phyloP scores from a whole-genome alignment of 2,329 filamentous ascomycete genomes.

The Cladosporium sp. region DNA sequence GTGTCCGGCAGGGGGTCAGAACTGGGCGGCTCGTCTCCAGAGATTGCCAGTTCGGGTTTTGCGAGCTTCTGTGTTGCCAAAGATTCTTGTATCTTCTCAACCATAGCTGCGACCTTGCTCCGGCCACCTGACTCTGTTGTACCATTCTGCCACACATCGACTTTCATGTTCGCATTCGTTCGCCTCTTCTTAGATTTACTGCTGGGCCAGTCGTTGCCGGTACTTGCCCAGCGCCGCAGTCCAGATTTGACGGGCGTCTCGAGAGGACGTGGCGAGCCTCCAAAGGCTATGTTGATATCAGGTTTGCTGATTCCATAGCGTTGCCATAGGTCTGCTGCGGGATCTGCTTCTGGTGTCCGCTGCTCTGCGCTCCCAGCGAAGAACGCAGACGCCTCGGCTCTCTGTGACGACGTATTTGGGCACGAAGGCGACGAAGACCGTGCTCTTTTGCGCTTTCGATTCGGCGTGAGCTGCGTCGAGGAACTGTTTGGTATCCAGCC shows the following conservation, averaged over 20 bases:
- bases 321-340: constrained; percentile 49
- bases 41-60: constrained; percentile 15
- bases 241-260: constrained; percentile 48
- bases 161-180: constrained; percentile 35
- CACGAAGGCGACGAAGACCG: constrained; percentile 47
- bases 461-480: constrained; percentile 42
- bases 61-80: constrained; percentile 38
- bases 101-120: constrained; percentile 38
- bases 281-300: constrained; percentile 47
- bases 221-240: constrained; percentile 52
- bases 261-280: constrained; percentile 48
- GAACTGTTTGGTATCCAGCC: constrained; percentile 57
- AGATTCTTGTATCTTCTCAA: constrained; percentile 49
- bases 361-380: constrained; percentile 28
- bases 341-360: constrained; percentile 49
- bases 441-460: constrained; percentile 47
- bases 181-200: constrained; percentile 42
- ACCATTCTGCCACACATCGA: constrained; percentile 40
- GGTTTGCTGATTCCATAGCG: constrained; percentile 43
- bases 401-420: constrained; percentile 40
- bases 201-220: constrained; percentile 50
- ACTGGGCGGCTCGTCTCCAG: constrained; percentile 43
- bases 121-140: constrained; percentile 30
- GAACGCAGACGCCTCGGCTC: constrained; percentile 38
- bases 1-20: constrained; percentile 48